A percentile compares a stretch with the other conserved stretches of the same genome.
These are phyloP conservation scores for Tolypocladium endophyticum DNA, from an alignment of 2,329 filamentous ascomycete genomes.

Conservation along the genomic window DNA sequence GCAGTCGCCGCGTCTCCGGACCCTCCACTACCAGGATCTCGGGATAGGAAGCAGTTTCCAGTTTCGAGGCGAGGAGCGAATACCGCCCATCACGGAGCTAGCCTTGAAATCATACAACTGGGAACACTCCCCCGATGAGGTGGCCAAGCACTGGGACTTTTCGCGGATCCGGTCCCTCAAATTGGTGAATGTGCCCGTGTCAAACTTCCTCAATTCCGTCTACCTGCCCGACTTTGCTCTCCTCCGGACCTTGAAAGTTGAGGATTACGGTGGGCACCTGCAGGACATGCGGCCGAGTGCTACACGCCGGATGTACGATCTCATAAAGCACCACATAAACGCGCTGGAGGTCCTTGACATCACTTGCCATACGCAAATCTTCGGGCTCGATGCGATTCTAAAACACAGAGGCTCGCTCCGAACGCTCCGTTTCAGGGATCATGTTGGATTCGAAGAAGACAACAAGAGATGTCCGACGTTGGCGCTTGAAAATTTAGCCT, in stretches of 20 bases:
- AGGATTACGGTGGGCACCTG: slow-evolving; percentile 34
- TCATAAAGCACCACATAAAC: slow-evolving; percentile 26
- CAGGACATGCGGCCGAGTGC: slow-evolving; percentile 26
- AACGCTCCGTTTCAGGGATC: slow-evolving; percentile 31
- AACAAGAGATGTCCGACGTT: slow-evolving; percentile 30
- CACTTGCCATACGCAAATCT: slow-evolving; percentile 28
- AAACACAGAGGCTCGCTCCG: slow-evolving; percentile 26
- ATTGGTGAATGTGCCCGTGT: slow-evolving; percentile 32
- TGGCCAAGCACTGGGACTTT: slow-evolving; percentile 34
- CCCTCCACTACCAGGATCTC: slow-evolving; percentile 31
- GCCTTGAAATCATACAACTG: slow-evolving; percentile 37
- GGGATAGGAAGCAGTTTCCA: slow-evolving; percentile 34
- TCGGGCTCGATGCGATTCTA: slow-evolving; percentile 28
- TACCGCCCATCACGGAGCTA: slow-evolving; percentile 31
- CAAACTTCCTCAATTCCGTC: slow-evolving; percentile 32
- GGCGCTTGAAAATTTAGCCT: slow-evolving; percentile 17
- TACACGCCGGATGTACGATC: slow-evolving; percentile 24
- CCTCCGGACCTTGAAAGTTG: slow-evolving; percentile 27
- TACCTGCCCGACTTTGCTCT: slow-evolving; percentile 21
- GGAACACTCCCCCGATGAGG: slow-evolving; percentile 28
- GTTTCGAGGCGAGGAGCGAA: slow-evolving; percentile 26
- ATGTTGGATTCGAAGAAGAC: slow-evolving; percentile 34
- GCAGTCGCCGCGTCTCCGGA: slow-evolving; percentile 21
- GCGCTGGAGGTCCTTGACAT: slow-evolving; percentile 27
- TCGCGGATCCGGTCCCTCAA: slow-evolving; percentile 28